phyloP scores from a whole-genome alignment of 352 stramenopile genomes.

The Aphanomyces euteiches region DNA sequence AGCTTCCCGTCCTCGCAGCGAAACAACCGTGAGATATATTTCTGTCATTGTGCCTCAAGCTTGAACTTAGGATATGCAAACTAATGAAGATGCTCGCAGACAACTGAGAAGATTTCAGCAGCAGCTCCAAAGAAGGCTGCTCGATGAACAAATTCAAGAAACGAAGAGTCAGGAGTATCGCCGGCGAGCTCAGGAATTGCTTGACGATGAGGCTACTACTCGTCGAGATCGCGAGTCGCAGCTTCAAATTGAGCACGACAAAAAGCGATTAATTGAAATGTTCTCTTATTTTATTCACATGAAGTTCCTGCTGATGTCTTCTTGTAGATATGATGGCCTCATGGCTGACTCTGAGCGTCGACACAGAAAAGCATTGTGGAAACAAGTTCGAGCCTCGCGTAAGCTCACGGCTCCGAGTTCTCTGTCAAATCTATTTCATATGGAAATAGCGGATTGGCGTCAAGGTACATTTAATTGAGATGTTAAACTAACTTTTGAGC shows the following conservation, averaged over 20 bases:
- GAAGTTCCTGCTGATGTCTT: background rate
- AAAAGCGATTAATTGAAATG: conserved; percentile 10
- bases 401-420: background rate
- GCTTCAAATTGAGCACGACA: conserved; percentile 18
- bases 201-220: background rate
- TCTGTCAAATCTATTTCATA: background rate
- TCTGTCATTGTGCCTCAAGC: too few relatives aligned
- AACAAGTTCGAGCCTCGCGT: conserved; percentile 6
- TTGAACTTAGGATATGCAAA: background rate
- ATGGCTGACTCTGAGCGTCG: conserved; percentile 10
- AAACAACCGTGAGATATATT: too few relatives aligned
- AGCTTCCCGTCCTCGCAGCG: background rate
- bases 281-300: background rate
- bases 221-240: background rate
- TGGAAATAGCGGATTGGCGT: conserved; percentile 6
- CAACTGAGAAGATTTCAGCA: conserved; percentile 7
- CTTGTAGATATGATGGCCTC: conserved; percentile 12
- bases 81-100: conserved; percentile 2
- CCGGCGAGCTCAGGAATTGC: background rate
- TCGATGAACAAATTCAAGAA: conserved; percentile 21
- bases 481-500: background rate
- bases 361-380: conserved; percentile 10
- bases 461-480: background rate
- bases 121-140: conserved; percentile 10
- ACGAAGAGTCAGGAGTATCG: background rate